Evolutionary conservation across 495 filamentous ascomycete species (phyloP), one percentile per base, ranked within the genome.

Genomic region (Trichocladium antarcticum): DNA sequence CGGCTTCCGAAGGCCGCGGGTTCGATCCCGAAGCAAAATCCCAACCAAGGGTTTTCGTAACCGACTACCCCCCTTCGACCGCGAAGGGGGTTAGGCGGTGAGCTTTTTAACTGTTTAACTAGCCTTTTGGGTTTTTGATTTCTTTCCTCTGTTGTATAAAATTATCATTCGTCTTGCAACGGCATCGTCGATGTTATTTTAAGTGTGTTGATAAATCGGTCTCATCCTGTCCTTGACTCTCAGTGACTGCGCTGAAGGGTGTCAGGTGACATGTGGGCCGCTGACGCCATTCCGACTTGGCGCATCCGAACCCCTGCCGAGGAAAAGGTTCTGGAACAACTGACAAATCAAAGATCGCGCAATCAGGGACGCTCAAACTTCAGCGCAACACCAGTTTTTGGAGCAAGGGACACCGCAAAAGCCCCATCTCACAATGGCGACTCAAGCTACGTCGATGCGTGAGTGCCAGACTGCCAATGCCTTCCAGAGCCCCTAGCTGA

Each of bases 391-490:
- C 31, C 21, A 3, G 6, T 32, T 39, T 34, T 17, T 3, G 20
- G 11, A 38, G 34, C 6, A 5, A 7, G 35, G 28, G 19, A 34
- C 28, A 19, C 15, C 15, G 41, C 37, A 51, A 3, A 35, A 21
- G 29, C 8, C 35, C 32, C n/a, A 8, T 31, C 47, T 48, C 42
- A 43, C 38, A 56, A 71, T 71, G 68, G 57, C 57, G 9, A 63
- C 58, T 17, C 51, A 52, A 55, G 53, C 55, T 44, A 49, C 63
- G 14, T 55, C 57, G 27, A 58, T 67, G 19, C 62, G 69, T 72
- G 58, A 57, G 68, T 49, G 6, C 10, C 20, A 1, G 1, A 16
- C 21, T 15, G 11, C 28, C 27, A 6, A 22, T 31, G 17, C 4
- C 10, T 6, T n/a, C 16, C 3, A 22, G 16, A 36, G 8, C 21